Conservation (phyloP, 768 basidiomycete genomes). For the Boletus reticulatus region DNA sequence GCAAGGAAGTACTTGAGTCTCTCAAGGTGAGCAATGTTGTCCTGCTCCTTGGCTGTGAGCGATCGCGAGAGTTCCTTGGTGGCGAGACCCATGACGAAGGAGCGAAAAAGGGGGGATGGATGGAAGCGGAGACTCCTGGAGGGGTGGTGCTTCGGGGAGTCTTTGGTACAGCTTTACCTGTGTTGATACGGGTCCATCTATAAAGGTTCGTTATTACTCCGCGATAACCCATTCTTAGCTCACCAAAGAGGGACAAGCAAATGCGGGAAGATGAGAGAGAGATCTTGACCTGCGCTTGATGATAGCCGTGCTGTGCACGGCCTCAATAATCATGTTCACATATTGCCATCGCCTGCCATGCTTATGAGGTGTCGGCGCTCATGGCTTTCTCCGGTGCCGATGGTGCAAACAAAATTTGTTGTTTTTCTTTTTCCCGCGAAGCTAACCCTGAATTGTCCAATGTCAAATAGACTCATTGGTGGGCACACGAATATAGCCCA, state of each 20-base stretch:
- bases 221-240: constrained; percentile 22
- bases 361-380: constrained; percentile 31
- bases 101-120: constrained; percentile 8
- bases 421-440: constrained; percentile 21
- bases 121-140: constrained; percentile 5
- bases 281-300: constrained; percentile 29
- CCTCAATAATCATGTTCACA: constrained; percentile 20
- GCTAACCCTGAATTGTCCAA: constrained; percentile 12
- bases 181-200: constrained; percentile 23
- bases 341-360: constrained; percentile 26
- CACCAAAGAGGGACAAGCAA: constrained; percentile 19
- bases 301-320: constrained; percentile 33
- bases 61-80: constrained; percentile 39
- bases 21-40: constrained; percentile 72
- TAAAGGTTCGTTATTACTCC: constrained; percentile 28
- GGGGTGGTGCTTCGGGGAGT: constrained; percentile 13
- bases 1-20: constrained; percentile 87
- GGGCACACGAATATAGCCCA: too few species aligned
- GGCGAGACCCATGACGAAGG: constrained; percentile 27
- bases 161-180: constrained; percentile 12
- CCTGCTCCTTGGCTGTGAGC: constrained; percentile 62
- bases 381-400: constrained; percentile 26
- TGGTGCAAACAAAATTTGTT: constrained; percentile 4
- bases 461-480: too few species aligned
- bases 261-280: constrained; percentile 17